phyloP scores from a whole-genome alignment of 805 yeast genomes.

The Saccharomycopsis sp. region DNA sequence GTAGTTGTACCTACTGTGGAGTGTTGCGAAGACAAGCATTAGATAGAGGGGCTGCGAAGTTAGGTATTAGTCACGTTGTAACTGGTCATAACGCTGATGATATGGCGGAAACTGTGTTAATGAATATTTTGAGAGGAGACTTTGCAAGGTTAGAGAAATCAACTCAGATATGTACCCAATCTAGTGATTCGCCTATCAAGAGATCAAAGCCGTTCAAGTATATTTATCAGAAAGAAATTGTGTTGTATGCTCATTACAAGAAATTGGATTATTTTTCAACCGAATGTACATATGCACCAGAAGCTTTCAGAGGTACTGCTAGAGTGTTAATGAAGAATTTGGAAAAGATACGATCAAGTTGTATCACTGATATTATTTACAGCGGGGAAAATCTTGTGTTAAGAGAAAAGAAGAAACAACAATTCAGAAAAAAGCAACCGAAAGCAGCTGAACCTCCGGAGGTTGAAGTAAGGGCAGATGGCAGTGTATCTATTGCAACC shows the following conservation, averaged over 20 bases:
- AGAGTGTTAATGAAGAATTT: slow-evolving; percentile 84
- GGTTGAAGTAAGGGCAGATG: slow-evolving; percentile 51
- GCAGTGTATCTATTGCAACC: slow-evolving; percentile 44
- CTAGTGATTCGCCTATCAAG: slow-evolving; percentile 78
- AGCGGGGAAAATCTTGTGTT: slow-evolving; percentile 84
- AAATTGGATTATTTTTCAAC: slow-evolving; percentile 93
- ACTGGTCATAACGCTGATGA: slow-evolving; percentile 99
- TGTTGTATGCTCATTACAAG: slow-evolving; percentile 92
- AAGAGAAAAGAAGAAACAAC: slow-evolving; percentile 41
- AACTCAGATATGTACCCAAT: slow-evolving; percentile 75
- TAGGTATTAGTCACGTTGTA: slow-evolving; percentile 83
- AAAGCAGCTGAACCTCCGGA: slow-evolving; percentile 28
- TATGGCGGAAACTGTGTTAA: slow-evolving; percentile 95
- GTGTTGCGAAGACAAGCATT: slow-evolving; percentile 93
- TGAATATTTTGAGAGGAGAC: slow-evolving; percentile 95
- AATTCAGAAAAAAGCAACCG: slow-evolving; percentile 29
- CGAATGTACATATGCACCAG: slow-evolving; percentile 97
- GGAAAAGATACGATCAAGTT: slow-evolving; percentile 84
- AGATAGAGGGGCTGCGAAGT: slow-evolving; percentile 88
- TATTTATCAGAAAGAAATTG: slow-evolving; percentile 95
- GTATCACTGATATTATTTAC: slow-evolving; percentile 88
- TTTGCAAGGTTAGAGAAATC: slow-evolving; percentile 86
- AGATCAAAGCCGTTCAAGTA: slow-evolving; percentile 95
- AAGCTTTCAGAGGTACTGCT: slow-evolving; percentile 97
- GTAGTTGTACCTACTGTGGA: slow-evolving; percentile 97